Evolutionary conservation across 257 asterid species (phyloP), one percentile per base, ranked within the genome.

Genomic region (Nyctanthes arbortristis): DNA sequence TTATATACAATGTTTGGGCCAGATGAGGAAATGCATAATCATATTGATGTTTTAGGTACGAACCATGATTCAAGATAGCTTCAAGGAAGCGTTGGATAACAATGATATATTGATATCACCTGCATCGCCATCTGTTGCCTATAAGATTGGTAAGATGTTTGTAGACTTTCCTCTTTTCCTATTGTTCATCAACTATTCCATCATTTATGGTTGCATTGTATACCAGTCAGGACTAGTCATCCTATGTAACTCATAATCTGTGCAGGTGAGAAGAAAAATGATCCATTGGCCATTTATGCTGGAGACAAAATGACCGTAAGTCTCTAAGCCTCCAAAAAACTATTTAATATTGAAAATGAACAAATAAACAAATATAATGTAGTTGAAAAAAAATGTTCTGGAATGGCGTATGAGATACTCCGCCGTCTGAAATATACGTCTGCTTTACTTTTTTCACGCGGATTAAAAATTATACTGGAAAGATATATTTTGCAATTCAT

Each of bases 291-390:
- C 78, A 91, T 94, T 97, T 94, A 94, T 67, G 97, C 97, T 4
- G 99, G 99, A 65, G 99, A 94, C 73, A 89, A 89, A 54, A 94
- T 91, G 99, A 94, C 97, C 27, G 99, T 91, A 81, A 86, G 97
- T 82, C 61, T 45, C 60, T 16, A 31, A 33, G 60, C 55, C 34
- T n/a, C n/a, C n/a, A n/a, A n/a, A n/a, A n/a, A n/a, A n/a, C n/a
- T n/a, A n/a, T n/a, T n/a, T n/a, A n/a, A n/a, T n/a, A n/a, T n/a
- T n/a, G n/a, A n/a, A n/a, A n/a, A n/a, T n/a, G n/a, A n/a, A n/a
- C n/a, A n/a, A n/a, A n/a, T n/a, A n/a, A n/a, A n/a, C n/a, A n/a
- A n/a, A n/a, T n/a, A n/a, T n/a, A n/a, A n/a, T n/a, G n/a, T n/a
- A n/a, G n/a, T n/a, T n/a, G n/a, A n/a, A n/a, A n/a, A n/a, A n/a